These are phyloP conservation scores for Diplodia corticola DNA, from an alignment of 2,329 filamentous ascomycete genomes.

Conservation along the genomic window DNA sequence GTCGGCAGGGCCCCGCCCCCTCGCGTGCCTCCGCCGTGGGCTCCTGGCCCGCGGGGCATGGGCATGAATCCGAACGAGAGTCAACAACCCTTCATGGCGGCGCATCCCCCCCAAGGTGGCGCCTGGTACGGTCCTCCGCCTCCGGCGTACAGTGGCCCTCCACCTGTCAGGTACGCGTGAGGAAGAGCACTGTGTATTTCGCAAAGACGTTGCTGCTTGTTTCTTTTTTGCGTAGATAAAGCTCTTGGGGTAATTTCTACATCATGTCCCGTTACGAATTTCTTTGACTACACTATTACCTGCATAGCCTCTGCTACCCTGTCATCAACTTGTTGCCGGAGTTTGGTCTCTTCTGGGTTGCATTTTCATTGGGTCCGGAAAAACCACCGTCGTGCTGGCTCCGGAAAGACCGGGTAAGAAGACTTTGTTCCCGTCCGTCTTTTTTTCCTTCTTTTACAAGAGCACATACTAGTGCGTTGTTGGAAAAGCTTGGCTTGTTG, in stretches of 20 bases:
- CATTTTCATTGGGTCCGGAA: not conserved
- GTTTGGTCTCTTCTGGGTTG: not conserved
- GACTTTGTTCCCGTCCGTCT: not conserved
- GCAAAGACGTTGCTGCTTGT: not conserved
- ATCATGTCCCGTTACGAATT: not conserved
- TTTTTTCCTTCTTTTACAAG: not conserved
- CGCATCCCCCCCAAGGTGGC: not conserved
- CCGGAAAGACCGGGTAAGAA: not conserved
- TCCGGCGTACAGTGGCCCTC: slow-evolving; percentile 2
- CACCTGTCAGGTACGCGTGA: slow-evolving; percentile 6
- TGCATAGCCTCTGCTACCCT: not conserved
- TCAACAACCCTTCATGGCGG: slow-evolving; percentile 3
- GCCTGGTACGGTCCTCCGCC: slow-evolving; percentile 8
- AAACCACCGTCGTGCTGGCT: not conserved
- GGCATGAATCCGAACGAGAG: slow-evolving; percentile 3
- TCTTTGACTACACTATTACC: not conserved
- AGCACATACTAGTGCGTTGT: not conserved
- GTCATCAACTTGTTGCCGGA: not conserved
- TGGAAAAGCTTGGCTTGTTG: not conserved
- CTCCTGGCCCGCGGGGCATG: not conserved
- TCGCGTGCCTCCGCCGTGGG: slow-evolving; percentile 18
- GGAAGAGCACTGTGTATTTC: not conserved
- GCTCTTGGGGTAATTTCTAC: not conserved
- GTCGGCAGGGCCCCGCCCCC: not conserved
- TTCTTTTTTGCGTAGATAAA: not conserved